phyloP scores from a whole-genome alignment of 2,329 filamentous ascomycete genomes.

The Immersiporthe knoxdaviesiana region DNA sequence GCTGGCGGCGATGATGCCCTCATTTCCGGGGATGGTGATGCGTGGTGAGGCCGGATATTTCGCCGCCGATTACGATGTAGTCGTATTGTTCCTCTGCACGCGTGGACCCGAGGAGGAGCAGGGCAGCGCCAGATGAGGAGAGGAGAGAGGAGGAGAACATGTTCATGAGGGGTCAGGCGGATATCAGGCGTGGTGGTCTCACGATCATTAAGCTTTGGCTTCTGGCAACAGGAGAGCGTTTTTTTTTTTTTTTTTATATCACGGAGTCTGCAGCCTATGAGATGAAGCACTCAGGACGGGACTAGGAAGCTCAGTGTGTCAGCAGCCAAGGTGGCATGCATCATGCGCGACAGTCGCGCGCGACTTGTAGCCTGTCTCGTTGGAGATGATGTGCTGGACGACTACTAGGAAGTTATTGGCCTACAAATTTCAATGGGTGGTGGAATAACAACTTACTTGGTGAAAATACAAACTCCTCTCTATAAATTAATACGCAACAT shows the following conservation, averaged over 20 bases:
- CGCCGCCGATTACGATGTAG: constrained; percentile 54
- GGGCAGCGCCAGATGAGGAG: too few relatives aligned
- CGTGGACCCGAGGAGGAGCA: background rate
- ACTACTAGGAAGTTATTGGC: too few relatives aligned
- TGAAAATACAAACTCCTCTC: too few relatives aligned
- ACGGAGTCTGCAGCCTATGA: background rate
- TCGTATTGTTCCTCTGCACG: background rate
- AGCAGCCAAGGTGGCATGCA: background rate
- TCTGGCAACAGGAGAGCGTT: background rate
- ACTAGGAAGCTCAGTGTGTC: background rate
- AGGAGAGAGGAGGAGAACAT: background rate
- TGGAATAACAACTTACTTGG: too few relatives aligned
- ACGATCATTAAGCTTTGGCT: background rate
- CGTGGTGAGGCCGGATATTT: constrained; percentile 53
- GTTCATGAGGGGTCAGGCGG: background rate
- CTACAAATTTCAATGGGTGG: too few relatives aligned
- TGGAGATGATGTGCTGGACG: background rate
- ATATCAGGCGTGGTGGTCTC: background rate
- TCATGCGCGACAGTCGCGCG: background rate
- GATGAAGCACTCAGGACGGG: background rate
- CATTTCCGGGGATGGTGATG: constrained; percentile 43
- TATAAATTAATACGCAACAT: too few relatives aligned
- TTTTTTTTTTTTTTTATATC: background rate
- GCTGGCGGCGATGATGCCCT: constrained; percentile 42
- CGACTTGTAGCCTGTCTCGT: background rate